Evolutionary conservation across 805 yeast species (phyloP).

Genomic region (Saturnispora ahearnii): DNA sequence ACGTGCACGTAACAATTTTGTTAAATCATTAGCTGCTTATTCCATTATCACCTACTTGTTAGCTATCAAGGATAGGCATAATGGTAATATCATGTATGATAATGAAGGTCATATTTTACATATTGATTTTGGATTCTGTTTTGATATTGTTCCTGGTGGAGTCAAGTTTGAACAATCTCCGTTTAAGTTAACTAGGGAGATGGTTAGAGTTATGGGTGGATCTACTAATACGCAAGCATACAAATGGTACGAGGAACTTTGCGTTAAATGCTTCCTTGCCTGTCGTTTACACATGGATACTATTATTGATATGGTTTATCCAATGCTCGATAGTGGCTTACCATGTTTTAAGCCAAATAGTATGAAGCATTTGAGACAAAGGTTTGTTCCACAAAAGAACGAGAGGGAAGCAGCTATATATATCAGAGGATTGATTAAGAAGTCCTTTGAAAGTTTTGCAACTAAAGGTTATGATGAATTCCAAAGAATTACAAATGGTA

Average conservation of each 20-base stretch:
- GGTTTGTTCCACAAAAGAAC: constrained; percentile 74
- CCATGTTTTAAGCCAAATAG: constrained; percentile 93
- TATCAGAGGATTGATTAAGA: constrained; percentile 67
- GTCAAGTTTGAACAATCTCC: constrained; percentile 98
- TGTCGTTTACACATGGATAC: constrained; percentile 82
- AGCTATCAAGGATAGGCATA: constrained; percentile 95
- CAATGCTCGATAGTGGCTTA: constrained; percentile 91
- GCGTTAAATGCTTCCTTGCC: constrained; percentile 85
- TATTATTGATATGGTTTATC: constrained; percentile 74
- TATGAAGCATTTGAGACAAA: constrained; percentile 59
- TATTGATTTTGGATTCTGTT: constrained; percentile 97
- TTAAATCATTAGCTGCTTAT: constrained; percentile 90
- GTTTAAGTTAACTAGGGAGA: constrained; percentile 89
- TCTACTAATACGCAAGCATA: constrained; percentile 74
- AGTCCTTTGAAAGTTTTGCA: constrained; percentile 77
- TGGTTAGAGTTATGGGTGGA: constrained; percentile 97
- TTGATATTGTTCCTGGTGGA: constrained; percentile 98
- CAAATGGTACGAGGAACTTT: constrained; percentile 88
- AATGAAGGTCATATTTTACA: constrained; percentile 91
- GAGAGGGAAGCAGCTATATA: constrained; percentile 79
- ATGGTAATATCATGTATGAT: constrained; percentile 96
- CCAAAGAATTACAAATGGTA: constrained; percentile 93
- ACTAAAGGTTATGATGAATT: constrained; percentile 97
- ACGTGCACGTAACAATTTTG: constrained; percentile 83
- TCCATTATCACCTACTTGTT: constrained; percentile 82